Evolutionary conservation across 805 yeast genomes (phyloP).

Genomic region (Clavispora carvajalis): DNA sequence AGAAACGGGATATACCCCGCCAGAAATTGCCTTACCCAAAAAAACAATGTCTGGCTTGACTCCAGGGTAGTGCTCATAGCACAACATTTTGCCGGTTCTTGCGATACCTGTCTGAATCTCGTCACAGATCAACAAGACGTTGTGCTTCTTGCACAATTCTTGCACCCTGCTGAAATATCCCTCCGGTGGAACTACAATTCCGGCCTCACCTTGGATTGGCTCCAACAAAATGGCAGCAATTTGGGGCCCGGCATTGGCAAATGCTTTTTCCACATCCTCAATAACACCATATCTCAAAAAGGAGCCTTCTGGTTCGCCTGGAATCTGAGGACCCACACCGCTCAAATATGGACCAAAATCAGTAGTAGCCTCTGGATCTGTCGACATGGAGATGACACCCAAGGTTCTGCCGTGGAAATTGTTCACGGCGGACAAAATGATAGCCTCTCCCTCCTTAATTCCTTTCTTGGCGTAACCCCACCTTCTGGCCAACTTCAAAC

Average conservation of each 20-base stretch:
- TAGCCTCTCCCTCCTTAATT: conserved; percentile 78
- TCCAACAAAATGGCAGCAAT: conserved; percentile 89
- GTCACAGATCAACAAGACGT: conserved; percentile 87
- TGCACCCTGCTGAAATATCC: conserved; percentile 73
- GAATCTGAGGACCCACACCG: conserved; percentile 80
- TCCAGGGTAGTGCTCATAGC: conserved; percentile 75
- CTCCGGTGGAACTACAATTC: conserved; percentile 87
- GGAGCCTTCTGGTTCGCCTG: conserved; percentile 59
- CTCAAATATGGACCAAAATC: conserved; percentile 85
- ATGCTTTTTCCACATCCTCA: conserved; percentile 81
- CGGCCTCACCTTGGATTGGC: conserved; percentile 98
- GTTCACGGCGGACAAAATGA: conserved; percentile 78
- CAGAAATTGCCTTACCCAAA: conserved; percentile 92
- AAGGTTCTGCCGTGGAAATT: conserved; percentile 97
- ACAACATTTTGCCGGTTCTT: conserved; percentile 90
- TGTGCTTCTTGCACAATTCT: conserved; percentile 72
- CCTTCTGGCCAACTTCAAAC: conserved; percentile 87
- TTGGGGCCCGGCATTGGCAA: conserved; percentile 76
- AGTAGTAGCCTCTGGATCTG: conserved; percentile 88
- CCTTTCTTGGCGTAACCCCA: conserved; percentile 93
- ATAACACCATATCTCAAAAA: conserved; percentile 76
- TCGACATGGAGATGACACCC: conserved; percentile 92
- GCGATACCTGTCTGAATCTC: conserved; percentile 98
- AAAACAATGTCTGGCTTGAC: conserved; percentile 87
- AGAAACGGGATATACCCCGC: conserved; percentile 90